These are phyloP conservation scores for Coelastrella sp. DNA, from an alignment of 139 green algal genomes.

Conservation along the genomic window DNA sequence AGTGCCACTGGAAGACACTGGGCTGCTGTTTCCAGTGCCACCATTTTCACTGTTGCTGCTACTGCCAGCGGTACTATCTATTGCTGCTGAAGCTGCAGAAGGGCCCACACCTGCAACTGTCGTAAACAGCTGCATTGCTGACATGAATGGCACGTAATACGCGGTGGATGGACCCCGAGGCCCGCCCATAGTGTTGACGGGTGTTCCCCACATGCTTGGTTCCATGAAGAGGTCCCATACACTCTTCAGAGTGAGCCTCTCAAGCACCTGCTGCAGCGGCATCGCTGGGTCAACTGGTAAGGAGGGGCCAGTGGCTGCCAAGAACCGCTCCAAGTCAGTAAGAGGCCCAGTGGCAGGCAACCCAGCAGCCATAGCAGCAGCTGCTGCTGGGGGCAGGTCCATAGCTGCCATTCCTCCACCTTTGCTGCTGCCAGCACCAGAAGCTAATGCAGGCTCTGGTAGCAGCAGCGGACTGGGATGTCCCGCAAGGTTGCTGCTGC, in stretches of 20 bases:
- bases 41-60: neutral
- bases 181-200: conserved; percentile 58
- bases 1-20: neutral
- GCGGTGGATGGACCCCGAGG: conserved; percentile 67
- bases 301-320: conserved; percentile 11
- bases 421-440: conserved; percentile 1
- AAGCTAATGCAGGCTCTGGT: conserved; percentile 19
- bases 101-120: neutral
- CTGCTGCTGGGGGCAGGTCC: conserved; percentile 19
- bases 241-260: conserved; percentile 13
- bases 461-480: conserved; percentile 42
- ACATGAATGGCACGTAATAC: conserved; percentile 87
- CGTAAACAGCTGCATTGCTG: conserved; percentile 81
- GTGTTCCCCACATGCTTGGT: conserved; percentile 32
- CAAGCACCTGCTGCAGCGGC: conserved; percentile 25
- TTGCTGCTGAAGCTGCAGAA: neutral
- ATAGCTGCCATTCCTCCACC: neutral
- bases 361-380: neutral
- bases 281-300: conserved; percentile 2
- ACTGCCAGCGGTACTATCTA: neutral
- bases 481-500: conserved; percentile 18
- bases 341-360: neutral
- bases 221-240: conserved; percentile 44
- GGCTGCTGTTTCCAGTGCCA: neutral
- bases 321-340: conserved; percentile 54